These are phyloP conservation scores for Aspergillus proliferans DNA, from an alignment of 2,329 filamentous ascomycete genomes.

Conservation along the genomic window DNA sequence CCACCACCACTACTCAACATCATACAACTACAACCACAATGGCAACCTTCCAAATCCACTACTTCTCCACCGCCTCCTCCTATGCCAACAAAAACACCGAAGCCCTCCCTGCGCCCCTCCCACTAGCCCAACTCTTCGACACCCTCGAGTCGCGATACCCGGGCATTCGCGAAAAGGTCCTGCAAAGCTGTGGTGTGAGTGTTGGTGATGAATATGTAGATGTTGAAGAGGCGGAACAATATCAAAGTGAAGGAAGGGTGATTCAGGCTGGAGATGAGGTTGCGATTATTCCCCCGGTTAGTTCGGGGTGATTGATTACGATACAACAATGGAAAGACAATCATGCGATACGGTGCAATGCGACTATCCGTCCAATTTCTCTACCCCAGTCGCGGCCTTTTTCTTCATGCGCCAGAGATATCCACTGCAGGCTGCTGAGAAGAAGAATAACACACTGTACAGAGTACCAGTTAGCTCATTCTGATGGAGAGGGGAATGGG, in stretches of 20 bases:
- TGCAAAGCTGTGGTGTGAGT: constrained; percentile 37
- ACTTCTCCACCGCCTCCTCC: constrained; percentile 40
- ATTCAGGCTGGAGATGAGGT: constrained; percentile 38
- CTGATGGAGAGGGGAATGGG: neutral
- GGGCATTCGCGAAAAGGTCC: constrained; percentile 34
- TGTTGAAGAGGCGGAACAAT: constrained; percentile 15
- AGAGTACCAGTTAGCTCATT: neutral
- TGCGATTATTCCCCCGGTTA: constrained; percentile 44
- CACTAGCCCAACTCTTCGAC: constrained; percentile 31
- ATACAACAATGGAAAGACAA: neutral
- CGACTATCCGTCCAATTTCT: constrained; percentile 11
- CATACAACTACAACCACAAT: too few species aligned
- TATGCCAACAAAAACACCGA: constrained; percentile 38
- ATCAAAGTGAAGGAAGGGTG: constrained; percentile 13
- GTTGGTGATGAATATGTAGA: constrained; percentile 42
- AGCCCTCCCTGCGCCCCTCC: constrained; percentile 35
- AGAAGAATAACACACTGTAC: constrained; percentile 57
- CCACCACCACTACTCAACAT: too few species aligned
- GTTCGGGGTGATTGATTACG: constrained; percentile 34
- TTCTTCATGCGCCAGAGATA: constrained; percentile 60
- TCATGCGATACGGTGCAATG: neutral
- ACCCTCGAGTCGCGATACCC: constrained; percentile 37
- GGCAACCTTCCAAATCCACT: constrained; percentile 38
- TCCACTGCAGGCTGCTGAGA: constrained; percentile 53
- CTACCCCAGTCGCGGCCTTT: constrained; percentile 20